A percentile compares a stretch with the other conserved stretches of the same genome.
These are phyloP conservation scores for Sambucus nigra DNA, from an alignment of 129 eudicot genomes.

Conservation along the genomic window DNA sequence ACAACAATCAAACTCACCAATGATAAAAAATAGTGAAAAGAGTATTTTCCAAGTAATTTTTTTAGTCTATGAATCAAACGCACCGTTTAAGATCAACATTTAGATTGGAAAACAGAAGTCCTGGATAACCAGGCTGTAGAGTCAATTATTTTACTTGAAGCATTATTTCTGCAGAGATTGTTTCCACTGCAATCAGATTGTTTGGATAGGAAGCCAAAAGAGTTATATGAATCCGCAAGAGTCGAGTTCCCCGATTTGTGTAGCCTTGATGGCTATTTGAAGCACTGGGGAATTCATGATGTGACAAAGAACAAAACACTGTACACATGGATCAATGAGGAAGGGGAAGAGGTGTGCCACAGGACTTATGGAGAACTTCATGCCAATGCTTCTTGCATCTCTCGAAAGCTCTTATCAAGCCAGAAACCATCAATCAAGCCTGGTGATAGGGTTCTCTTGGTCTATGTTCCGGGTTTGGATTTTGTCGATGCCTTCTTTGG, in stretches of 20 bases:
- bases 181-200: constrained; percentile 36
- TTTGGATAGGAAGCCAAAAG: constrained; percentile 36
- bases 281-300: constrained; percentile 71
- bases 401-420: constrained; percentile 57
- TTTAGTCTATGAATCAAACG: background rate
- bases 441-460: constrained; percentile 66
- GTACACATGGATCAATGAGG: constrained; percentile 69
- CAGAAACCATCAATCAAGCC: constrained; percentile 54
- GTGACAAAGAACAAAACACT: constrained; percentile 48
- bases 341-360: constrained; percentile 33
- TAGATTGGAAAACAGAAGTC: constrained; percentile 3
- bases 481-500: constrained; percentile 78
- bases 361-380: constrained; percentile 54
- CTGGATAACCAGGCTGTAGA: too few species aligned
- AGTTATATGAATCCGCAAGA: constrained; percentile 41
- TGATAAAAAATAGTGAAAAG: constrained; percentile 2
- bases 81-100: background rate
- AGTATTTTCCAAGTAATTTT: background rate
- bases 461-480: constrained; percentile 75
- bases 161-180: constrained; percentile 45
- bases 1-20: too few species aligned
- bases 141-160: constrained; percentile 5
- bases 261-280: constrained; percentile 66
- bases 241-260: constrained; percentile 51
- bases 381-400: constrained; percentile 69